Conservation (phyloP, 2,329 filamentous ascomycete genomes). For the Corynespora cassiicola region DNA sequence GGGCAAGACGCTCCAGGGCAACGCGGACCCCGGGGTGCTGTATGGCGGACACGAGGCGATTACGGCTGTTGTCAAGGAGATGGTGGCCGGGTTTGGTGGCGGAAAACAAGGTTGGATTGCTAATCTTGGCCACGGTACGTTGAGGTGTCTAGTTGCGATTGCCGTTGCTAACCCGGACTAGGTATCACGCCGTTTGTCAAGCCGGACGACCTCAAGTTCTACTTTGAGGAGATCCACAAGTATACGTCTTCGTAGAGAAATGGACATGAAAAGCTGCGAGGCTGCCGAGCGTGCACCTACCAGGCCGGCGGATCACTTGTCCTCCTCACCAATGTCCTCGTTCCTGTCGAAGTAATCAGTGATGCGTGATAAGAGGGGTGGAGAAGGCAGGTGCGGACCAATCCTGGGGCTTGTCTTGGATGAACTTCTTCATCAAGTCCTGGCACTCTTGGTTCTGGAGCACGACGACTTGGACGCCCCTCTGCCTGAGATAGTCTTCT, state of each 20-base stretch:
- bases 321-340: slow-evolving; percentile 44
- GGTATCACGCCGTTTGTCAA: slow-evolving; percentile 95
- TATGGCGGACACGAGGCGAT: slow-evolving; percentile 87
- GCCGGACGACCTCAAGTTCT: slow-evolving; percentile 91
- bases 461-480: slow-evolving; percentile 76
- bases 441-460: slow-evolving; percentile 70
- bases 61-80: slow-evolving; percentile 79
- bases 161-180: slow-evolving; percentile 47
- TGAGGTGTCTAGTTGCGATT: slow-evolving; percentile 7
- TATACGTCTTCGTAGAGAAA: slow-evolving; percentile 32
- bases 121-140: slow-evolving; percentile 90
- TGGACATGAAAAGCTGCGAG: too few relatives aligned
- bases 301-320: slow-evolving; percentile 11
- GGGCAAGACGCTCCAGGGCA: slow-evolving; percentile 87
- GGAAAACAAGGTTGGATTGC: slow-evolving; percentile 95
- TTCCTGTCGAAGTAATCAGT: slow-evolving; percentile 23
- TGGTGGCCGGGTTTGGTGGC: slow-evolving; percentile 84
- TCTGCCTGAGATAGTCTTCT: slow-evolving; percentile 71
- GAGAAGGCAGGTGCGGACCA: slow-evolving; percentile 58
- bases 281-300: too few relatives aligned
- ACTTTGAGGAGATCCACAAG: slow-evolving; percentile 85
- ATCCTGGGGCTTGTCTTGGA: slow-evolving; percentile 72
- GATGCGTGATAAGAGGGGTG: too few relatives aligned
- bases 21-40: slow-evolving; percentile 90
- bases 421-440: slow-evolving; percentile 74